Evolutionary conservation across 495 filamentous ascomycete species (phyloP).

Genomic region (Aspergillus olivimuriae): DNA sequence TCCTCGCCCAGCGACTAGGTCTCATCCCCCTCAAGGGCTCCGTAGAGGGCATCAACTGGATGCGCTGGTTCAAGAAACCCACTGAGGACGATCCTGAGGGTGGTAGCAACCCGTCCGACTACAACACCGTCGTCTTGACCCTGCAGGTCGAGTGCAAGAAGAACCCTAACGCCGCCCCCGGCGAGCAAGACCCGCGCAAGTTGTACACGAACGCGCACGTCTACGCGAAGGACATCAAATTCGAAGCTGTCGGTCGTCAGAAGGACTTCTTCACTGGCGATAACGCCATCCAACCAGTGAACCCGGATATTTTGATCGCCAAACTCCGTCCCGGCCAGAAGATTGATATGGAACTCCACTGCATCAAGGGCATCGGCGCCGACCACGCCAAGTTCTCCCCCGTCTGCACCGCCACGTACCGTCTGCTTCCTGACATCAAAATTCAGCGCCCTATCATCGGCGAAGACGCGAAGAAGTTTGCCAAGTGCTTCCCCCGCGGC

Average conservation of each 20-base stretch:
- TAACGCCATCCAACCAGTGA: conserved; percentile 62
- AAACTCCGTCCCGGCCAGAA: conserved; percentile 90
- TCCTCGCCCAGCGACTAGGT: conserved; percentile 81
- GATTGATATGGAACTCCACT: conserved; percentile 77
- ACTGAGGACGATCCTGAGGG: conserved; percentile 48
- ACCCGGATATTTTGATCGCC: conserved; percentile 90
- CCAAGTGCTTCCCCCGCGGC: conserved; percentile 80
- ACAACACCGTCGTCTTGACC: conserved; percentile 70
- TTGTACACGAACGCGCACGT: conserved; percentile 80
- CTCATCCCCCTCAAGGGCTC: conserved; percentile 82
- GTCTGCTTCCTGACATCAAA: conserved; percentile 78
- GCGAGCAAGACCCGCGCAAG: conserved; percentile 73
- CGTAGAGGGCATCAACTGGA: conserved; percentile 64
- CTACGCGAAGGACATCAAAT: conserved; percentile 77
- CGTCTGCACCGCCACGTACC: conserved; percentile 89
- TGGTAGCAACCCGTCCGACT: conserved; percentile 53
- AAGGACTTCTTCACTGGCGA: conserved; percentile 56
- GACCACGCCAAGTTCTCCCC: conserved; percentile 98
- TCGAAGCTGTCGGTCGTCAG: conserved; percentile 70
- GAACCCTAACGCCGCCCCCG: conserved; percentile 59
- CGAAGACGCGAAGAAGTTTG: conserved; percentile 80
- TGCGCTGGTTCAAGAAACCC: conserved; percentile 67
- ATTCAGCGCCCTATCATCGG: conserved; percentile 80
- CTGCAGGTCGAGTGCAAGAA: conserved; percentile 71
- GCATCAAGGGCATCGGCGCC: conserved; percentile 85